These are phyloP conservation scores for Diplodia sapinea DNA, from an alignment of 2,329 filamentous ascomycete genomes.

Conservation along the genomic window DNA sequence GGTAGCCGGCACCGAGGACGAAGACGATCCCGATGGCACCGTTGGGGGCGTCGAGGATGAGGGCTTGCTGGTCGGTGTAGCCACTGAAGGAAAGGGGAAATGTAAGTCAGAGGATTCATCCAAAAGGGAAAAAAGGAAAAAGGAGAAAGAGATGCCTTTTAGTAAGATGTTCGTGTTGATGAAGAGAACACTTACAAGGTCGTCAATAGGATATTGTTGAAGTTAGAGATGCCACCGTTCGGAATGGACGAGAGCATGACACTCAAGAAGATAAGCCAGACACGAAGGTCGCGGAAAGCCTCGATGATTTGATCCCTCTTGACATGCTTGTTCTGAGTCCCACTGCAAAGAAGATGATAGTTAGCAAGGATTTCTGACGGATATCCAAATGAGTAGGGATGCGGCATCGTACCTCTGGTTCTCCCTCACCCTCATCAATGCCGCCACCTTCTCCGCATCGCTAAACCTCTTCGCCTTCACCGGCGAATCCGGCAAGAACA, in stretches of 20 bases:
- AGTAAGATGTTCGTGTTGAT: neutral
- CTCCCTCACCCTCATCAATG: constrained; percentile 32
- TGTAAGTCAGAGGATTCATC: no score
- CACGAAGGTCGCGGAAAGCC: constrained; percentile 30
- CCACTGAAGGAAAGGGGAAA: constrained; percentile 36
- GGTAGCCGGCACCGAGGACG: constrained; percentile 48
- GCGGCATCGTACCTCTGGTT: constrained; percentile 29
- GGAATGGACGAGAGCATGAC: constrained; percentile 47
- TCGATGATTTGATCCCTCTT: constrained; percentile 31
- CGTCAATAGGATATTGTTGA: constrained; percentile 50
- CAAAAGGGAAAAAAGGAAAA: no score
- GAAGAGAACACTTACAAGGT: constrained; percentile 34
- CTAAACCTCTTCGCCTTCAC: constrained; percentile 44
- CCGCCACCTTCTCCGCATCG: constrained; percentile 42
- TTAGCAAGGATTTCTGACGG: neutral
- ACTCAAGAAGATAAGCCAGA: constrained; percentile 47
- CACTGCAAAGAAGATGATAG: neutral
- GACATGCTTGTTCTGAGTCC: constrained; percentile 31
- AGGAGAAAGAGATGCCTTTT: neutral
- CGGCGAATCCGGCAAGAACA: constrained; percentile 46
- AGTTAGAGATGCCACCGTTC: constrained; percentile 53
- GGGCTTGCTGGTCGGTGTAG: constrained; percentile 51
- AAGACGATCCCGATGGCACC: constrained; percentile 52
- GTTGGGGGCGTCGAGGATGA: constrained; percentile 53
- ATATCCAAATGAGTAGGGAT: neutral